Evolutionary conservation across 352 stramenopile species (phyloP).

Genomic region (Phytophthora ramorum): DNA sequence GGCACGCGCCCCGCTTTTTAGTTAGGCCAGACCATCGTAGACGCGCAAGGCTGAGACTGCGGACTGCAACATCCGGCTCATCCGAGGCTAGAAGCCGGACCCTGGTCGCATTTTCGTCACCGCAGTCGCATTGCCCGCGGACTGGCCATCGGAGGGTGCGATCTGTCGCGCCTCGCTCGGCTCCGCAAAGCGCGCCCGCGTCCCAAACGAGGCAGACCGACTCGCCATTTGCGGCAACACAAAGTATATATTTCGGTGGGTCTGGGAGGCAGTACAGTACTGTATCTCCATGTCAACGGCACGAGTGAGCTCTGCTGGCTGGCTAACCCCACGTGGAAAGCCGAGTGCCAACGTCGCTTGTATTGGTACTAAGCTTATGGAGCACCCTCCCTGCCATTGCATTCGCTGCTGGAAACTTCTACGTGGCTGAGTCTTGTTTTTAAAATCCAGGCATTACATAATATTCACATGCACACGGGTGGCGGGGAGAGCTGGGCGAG

Average conservation of each 20-base stretch:
- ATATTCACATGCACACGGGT: constrained; percentile 3
- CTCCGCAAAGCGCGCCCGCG: constrained; percentile 7
- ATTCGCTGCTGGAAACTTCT: background rate
- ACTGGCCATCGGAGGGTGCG: constrained; percentile 11
- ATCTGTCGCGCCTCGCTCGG: constrained; percentile 10
- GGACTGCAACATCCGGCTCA: constrained; percentile 31
- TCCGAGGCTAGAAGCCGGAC: constrained; percentile 26
- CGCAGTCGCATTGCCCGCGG: constrained; percentile 2
- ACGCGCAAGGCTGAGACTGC: background rate
- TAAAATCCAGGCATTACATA: background rate
- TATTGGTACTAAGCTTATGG: too few relatives aligned
- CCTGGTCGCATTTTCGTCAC: constrained; percentile 30
- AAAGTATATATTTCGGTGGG: constrained; percentile 3
- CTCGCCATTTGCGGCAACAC: background rate
- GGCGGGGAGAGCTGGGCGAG: constrained; percentile 3
- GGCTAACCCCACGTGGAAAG: background rate
- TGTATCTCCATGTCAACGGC: background rate
- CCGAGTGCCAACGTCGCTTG: background rate
- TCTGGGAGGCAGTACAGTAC: background rate
- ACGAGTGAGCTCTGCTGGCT: background rate
- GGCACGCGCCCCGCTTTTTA: constrained; percentile 1
- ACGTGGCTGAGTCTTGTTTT: too few relatives aligned
- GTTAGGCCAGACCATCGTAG: background rate
- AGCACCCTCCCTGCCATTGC: background rate
- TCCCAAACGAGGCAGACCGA: constrained; percentile 13